phyloP scores from a whole-genome alignment of 164 flowering plant genomes.

The Buxus sempervirens region DNA sequence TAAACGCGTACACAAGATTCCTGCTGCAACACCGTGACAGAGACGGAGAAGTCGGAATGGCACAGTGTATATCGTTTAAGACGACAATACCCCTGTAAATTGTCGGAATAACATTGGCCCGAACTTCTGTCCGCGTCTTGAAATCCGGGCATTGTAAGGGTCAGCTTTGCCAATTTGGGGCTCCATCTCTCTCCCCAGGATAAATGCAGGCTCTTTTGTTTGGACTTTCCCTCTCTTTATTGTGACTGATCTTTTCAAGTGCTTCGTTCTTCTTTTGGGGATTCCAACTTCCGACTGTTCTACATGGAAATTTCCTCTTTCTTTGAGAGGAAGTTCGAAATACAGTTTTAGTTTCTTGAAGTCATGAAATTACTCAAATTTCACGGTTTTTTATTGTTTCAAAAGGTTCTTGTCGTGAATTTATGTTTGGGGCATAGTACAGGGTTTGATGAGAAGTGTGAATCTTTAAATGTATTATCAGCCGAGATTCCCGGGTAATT shows the following conservation, averaged over 20 bases:
- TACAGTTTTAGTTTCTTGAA: background rate
- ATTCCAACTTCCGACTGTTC: background rate
- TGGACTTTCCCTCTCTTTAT: background rate
- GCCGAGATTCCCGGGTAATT: conserved; percentile 17
- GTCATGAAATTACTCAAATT: no score
- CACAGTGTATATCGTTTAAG: background rate
- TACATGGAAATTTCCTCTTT: background rate
- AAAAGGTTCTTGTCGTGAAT: conserved; percentile 6
- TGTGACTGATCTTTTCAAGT: background rate
- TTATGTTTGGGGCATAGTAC: background rate
- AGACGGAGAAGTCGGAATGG: background rate
- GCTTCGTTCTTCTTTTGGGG: background rate
- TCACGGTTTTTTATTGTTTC: no score
- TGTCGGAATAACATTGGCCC: background rate
- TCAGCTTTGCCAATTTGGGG: conserved; percentile 2
- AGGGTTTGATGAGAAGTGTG: background rate
- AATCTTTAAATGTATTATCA: background rate
- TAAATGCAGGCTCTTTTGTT: background rate
- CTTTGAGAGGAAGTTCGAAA: background rate
- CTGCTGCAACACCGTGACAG: background rate
- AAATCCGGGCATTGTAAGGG: background rate
- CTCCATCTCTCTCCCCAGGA: background rate
- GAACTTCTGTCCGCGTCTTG: background rate
- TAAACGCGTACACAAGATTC: background rate
- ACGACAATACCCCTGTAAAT: background rate